Evolutionary conservation across 2,329 filamentous ascomycete genomes (phyloP), one percentile per base, ranked within the genome.

Genomic region (Ophiosphaerella herpotricha): DNA sequence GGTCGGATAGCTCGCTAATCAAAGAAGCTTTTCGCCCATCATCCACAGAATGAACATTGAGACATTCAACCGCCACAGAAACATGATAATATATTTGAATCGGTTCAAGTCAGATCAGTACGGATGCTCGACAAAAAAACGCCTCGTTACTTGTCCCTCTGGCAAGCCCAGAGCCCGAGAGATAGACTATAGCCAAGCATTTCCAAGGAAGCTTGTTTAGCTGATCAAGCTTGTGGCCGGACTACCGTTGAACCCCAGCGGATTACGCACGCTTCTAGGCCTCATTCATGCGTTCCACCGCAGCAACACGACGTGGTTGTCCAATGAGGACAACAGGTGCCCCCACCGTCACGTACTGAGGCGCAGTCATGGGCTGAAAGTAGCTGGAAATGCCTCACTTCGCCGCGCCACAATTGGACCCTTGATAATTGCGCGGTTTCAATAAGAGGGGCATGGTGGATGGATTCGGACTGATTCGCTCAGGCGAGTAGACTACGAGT

Each of bases 201-300:
- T 63, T 54, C 62, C 61, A 65, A 68, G 63, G 47, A 57, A 61
- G 59, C 62, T 67, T 65, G 39, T 41, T 41, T 53, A 46, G 38
- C 42, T 44, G 52, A 40, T 21, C 48, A 36, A 39, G 35, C 33
- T 38, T 50, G 23, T 40, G 40, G 45, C 39, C 35, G 36, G 24
- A 44, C 36, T 39, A 37, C 43, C 43, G 24, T 39, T 41, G 48
- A 46, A 48, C 29, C 49, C 50, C 37, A 47, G 16, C 44, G 21
- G 46, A 62, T 64, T 64, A 64, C 64, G 66, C 61, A 66, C 48
- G 55, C 61, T 33, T 56, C 61, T 14, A 50, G 60, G 36, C 23
- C 39, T 46, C 21, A 29, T 49, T 52, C 34, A 59, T 60, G 45
- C 50, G 46, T 37, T 43, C 39, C 42, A 31, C 45, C 54, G 26